Evolutionary conservation across 768 basidiomycete genomes (phyloP).

Genomic region (Megacollybia marginata): DNA sequence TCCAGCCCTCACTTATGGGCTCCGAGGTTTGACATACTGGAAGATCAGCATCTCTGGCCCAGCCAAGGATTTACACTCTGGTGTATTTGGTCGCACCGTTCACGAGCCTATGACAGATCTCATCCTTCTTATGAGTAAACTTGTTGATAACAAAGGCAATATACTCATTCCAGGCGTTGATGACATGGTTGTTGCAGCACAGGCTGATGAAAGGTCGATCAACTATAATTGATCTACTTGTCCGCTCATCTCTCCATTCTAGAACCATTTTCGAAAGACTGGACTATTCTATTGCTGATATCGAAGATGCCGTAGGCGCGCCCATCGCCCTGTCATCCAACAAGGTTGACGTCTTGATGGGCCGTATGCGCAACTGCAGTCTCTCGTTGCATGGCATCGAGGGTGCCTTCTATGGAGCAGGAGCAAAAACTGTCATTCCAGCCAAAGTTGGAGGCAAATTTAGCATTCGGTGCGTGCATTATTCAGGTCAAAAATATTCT

Average conservation of each 20-base stretch:
- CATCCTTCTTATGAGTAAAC: slow-evolving; percentile 56
- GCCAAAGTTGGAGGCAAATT: slow-evolving; percentile 60
- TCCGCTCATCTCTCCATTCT: slow-evolving; percentile 19
- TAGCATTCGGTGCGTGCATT: slow-evolving; percentile 41
- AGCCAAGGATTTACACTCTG: slow-evolving; percentile 61
- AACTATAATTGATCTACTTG: background rate
- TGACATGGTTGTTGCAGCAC: slow-evolving; percentile 55
- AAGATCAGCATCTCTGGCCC: slow-evolving; percentile 56
- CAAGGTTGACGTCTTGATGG: slow-evolving; percentile 48
- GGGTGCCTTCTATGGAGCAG: slow-evolving; percentile 49
- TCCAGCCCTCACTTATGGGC: slow-evolving; percentile 55
- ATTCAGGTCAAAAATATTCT: background rate
- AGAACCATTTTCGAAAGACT: slow-evolving; percentile 49
- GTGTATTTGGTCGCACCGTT: slow-evolving; percentile 52
- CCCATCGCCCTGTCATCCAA: slow-evolving; percentile 40
- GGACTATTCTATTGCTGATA: slow-evolving; percentile 47
- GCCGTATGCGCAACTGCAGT: slow-evolving; percentile 53
- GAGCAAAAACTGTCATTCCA: slow-evolving; percentile 61
- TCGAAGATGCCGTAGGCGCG: slow-evolving; percentile 52
- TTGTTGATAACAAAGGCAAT: slow-evolving; percentile 52
- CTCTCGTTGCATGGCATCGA: slow-evolving; percentile 62
- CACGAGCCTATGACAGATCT: slow-evolving; percentile 81
- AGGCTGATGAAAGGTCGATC: slow-evolving; percentile 52
- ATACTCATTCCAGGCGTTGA: slow-evolving; percentile 72
- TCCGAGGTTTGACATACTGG: slow-evolving; percentile 65